A percentile compares a stretch with the other conserved stretches of the same genome.
These are phyloP conservation scores for Kuraishia floccosa DNA, from an alignment of 805 yeast genomes.

Conservation along the genomic window DNA sequence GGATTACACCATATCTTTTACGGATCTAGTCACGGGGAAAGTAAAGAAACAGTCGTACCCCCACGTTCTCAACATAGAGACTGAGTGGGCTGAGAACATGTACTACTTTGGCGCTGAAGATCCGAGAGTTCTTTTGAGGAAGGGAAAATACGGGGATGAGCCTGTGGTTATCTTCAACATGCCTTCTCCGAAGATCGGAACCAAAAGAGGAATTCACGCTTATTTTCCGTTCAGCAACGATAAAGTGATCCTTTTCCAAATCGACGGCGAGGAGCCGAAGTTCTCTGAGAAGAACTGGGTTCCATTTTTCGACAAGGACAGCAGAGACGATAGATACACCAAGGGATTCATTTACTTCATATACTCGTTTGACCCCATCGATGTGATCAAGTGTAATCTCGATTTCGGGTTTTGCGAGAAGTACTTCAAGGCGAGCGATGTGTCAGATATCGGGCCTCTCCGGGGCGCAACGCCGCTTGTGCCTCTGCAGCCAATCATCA, in stretches of 20 bases:
- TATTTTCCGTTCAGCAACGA: constrained; percentile 7
- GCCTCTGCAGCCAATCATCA: constrained; percentile 5
- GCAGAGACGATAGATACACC: constrained; percentile 3
- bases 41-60: constrained; percentile 1
- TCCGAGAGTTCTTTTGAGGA: constrained; percentile 21
- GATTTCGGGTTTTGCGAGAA: constrained; percentile 4
- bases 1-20: not conserved
- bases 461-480: constrained; percentile 5
- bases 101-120: constrained; percentile 26
- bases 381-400: constrained; percentile 7
- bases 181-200: constrained; percentile 7
- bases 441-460: constrained; percentile 1
- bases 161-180: constrained; percentile 26
- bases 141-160: constrained; percentile 20
- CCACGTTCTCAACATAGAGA: constrained; percentile 4
- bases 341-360: constrained; percentile 6
- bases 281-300: constrained; percentile 15
- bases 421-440: constrained; percentile 4
- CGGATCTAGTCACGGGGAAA: not conserved
- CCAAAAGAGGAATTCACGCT: constrained; percentile 7
- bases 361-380: constrained; percentile 7
- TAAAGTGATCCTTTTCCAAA: constrained; percentile 4
- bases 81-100: constrained; percentile 1
- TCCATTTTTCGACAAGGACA: constrained; percentile 10
- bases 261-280: constrained; percentile 4